Base-by-base conservation (phyloP, 2,329 filamentous ascomycete species). In the Cephalotrichum gorgonifer region DNA sequence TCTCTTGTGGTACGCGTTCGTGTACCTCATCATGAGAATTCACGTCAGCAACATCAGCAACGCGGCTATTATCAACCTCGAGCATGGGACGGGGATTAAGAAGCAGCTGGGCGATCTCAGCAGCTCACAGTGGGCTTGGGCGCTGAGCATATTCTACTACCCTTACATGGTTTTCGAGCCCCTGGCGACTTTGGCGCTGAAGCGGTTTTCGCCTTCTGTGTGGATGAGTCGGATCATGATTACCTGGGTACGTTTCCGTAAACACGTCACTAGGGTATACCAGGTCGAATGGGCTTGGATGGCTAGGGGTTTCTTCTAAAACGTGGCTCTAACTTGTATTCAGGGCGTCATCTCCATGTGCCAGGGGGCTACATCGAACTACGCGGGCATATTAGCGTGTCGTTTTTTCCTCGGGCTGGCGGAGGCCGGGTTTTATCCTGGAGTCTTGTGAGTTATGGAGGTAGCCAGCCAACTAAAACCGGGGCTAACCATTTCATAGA, bases 381-480 rank as follows among this genome's bases (percentile, higher is more conserved):
- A 58, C 48, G 49, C 56, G 6, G 59, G 57, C 2, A 57, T 62
- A 4, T 28, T 62, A 42, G 54, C 54, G 2, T 54, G 55, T 23
- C 55, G 59, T 2, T 62, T 59, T 49, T 58, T 58, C 27, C 48
- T 62, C 1, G 58, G 60, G 1, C 51, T 57, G 6, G 56, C 60
- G 3, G 60, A 62, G 46, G 59, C 58, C 22, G 59, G 60, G 1
- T 60, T 60, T n/a, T 60, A 60, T 22, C 58, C 59, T 3, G 59
- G 58, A 6, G 58, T 61, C 0, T 45, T 60, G 52, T 47, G 25
- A 20, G 44, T 47, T 3, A 8, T 22, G 2, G 17, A 2, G 3
- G 3, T 15, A 22, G 4, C n/a, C 33, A 5, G 12, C 1, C 6
- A 1, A 15, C 27, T 22, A 33, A 23, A 3, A 22, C 23, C 2